Evolutionary conservation across 192 early-diverging fungal species (phyloP), one percentile per base, ranked within the genome.

Genomic region (Backusella liffmaniae): DNA sequence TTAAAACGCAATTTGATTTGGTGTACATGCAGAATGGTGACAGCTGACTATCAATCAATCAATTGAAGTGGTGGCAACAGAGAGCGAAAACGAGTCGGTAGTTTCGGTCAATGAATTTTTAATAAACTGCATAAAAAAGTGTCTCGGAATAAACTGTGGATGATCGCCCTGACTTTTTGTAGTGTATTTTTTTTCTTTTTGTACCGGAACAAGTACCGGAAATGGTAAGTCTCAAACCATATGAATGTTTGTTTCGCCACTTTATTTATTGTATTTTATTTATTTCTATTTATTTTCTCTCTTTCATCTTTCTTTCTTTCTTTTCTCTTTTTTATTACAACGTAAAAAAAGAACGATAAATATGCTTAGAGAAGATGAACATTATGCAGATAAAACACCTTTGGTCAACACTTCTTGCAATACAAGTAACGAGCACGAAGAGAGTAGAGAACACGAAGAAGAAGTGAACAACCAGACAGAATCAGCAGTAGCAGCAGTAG

Each of bases 191-290:
- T 7, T 53, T 18, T 49, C 1, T 51, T 29, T 62, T 62, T 29
- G 26, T 49, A 26, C 56, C 56, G 56, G 56, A 29, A 62, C 56
- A 62, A 62, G 56, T 62, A 62, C 56, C 56, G 56, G 56, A 62
- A 62, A 62, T 29, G 56, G 56, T 62, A 62, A 62, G 56, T 62
- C 26, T 62, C 56, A 62, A 62, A 62, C 26, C 56, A 29, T 49
- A 49, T 62, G 23, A 62, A 62, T 62, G 56, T 62, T 62, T 62
- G 56, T 62, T 62, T 62, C 56, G 56, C 56, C 56, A 62, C 56
- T 62, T 62, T 62, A 62, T 62, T 53, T 32, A 32, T 32, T 32
- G 1, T 32, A 32, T 32, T 32, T 32, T 62, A 62, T 62, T 62
- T 29, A 13, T 62, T 56, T 56, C 26, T 13, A 13, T 10, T 13